Base-by-base conservation (phyloP, 2,329 filamentous ascomycete genomes). In the Ophiostoma sp. region DNA sequence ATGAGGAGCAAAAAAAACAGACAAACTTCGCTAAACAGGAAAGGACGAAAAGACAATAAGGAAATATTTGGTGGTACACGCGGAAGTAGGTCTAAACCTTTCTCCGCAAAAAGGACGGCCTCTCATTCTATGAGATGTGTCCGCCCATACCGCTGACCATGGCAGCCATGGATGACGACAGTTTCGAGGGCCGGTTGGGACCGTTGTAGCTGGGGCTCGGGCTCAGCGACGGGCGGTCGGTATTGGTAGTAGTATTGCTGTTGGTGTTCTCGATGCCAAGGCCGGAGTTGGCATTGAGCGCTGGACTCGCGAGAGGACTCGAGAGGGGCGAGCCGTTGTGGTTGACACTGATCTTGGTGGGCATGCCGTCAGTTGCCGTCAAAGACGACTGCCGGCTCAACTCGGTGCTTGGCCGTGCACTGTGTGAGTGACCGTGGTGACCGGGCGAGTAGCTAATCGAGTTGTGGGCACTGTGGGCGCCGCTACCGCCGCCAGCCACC, bases 81-180 rank as follows among this genome's bases (percentile, higher is more conserved):
- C 33, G 12, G 25, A 15, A 15, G 17, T 11, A 28, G 12, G 12
- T 28, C 6, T 12, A 9, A 48, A 48, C n/a, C 19, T 25, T n/a
- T 11, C 61, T 25, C 61, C 36, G 59, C 66, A 25, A 45, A 12
- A 59, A 25, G 6, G 59, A 28, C 42, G 12, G n/a, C 11, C 17
- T 36, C 2, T 52, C 17, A 19, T 50, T 52, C 39, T 45, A 75
- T 15, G 68, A 57, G 28, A 75, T 31, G 28, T 76, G 75, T 1
- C 75, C 74, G 12, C 75, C 75, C 39, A 76, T 33, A 3, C 75
- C 74, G 69, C 61, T 74, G 8, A 76, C 74, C 59, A 75, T 64
- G 22, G 75, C 74, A 1, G 75, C 75, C 28, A 76, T 66, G 7
- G 75, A 76, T 9, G 70, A 33, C 15, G 75, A 72, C 68, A 76